These are phyloP conservation scores for Zelopaecilomyces penicillatus DNA, from an alignment of 2,329 filamentous ascomycete genomes.

Conservation along the genomic window DNA sequence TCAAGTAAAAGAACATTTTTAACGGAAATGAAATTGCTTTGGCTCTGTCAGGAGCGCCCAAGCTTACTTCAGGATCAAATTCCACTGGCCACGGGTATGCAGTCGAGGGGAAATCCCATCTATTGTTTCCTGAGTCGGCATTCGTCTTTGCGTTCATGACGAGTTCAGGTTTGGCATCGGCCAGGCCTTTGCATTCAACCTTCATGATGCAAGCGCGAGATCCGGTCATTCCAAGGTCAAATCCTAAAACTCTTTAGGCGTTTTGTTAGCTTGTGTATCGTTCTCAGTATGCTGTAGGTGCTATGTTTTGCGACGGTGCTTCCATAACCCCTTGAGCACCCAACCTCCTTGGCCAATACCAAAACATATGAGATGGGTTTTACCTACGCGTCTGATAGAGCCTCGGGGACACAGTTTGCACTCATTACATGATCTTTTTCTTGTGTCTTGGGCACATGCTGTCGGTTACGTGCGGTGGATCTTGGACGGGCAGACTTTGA, in stretches of 20 bases:
- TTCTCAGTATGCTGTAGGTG: too few relatives aligned
- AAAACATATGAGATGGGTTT: too few relatives aligned
- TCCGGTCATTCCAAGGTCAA: conserved; percentile 1
- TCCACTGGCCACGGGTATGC: background rate
- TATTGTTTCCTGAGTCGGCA: background rate
- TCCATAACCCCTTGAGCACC: too few relatives aligned
- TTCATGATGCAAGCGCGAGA: background rate
- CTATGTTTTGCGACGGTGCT: too few relatives aligned
- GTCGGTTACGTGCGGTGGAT: too few relatives aligned
- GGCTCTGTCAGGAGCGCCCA: background rate
- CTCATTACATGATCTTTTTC: too few relatives aligned
- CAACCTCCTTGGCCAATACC: too few relatives aligned
- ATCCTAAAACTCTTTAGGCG: background rate
- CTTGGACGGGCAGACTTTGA: too few relatives aligned
- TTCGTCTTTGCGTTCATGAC: background rate
- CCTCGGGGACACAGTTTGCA: too few relatives aligned
- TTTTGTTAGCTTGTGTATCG: too few relatives aligned
- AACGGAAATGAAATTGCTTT: background rate
- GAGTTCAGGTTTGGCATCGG: background rate
- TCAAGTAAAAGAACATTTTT: background rate
- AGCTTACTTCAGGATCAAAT: background rate
- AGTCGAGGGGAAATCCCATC: background rate
- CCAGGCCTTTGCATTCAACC: background rate
- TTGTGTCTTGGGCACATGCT: too few relatives aligned
- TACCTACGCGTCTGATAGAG: too few relatives aligned